Conservation (phyloP, 495 filamentous ascomycete genomes). For the Xylaria intraflava region DNA sequence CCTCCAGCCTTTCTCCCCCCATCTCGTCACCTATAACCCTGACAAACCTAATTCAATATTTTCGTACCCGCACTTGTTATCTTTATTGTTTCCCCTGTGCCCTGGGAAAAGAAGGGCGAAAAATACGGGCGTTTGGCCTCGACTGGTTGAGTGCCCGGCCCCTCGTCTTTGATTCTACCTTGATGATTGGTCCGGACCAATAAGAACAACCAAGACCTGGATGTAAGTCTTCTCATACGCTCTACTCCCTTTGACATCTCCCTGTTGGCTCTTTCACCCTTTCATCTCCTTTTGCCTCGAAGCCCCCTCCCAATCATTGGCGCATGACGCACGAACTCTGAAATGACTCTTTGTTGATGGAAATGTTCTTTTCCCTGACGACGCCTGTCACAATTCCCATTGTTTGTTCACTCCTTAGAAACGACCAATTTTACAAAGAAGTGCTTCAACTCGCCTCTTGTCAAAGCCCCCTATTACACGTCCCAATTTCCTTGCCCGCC, state of each 20-base stretch:
- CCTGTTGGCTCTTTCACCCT: neutral
- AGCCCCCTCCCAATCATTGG: neutral
- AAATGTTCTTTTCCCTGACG: neutral
- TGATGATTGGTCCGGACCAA: neutral
- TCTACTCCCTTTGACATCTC: neutral
- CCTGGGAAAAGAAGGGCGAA: conserved; percentile 1
- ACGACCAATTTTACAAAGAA: neutral
- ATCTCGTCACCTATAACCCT: conserved; percentile 5
- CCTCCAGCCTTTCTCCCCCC: conserved; percentile 9
- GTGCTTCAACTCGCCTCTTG: neutral
- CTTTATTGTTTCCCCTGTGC: neutral
- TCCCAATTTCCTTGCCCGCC: no score
- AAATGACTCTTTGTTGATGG: neutral
- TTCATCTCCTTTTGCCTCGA: conserved; percentile 1
- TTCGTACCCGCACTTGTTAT: conserved; percentile 8
- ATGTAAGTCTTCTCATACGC: conserved; percentile 18
- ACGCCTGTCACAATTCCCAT: conserved; percentile 18
- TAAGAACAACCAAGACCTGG: neutral
- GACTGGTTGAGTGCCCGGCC: neutral
- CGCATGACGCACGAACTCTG: conserved; percentile 4
- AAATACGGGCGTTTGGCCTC: neutral
- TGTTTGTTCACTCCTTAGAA: conserved; percentile 6
- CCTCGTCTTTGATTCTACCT: neutral
- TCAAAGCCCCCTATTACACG: neutral
- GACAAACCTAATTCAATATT: conserved; percentile 14